Percentiles rank a stretch among this genome's conserved stretches.
phyloP scores from a whole-genome alignment of 352 stramenopile species.

The Pythium myriotylum region DNA sequence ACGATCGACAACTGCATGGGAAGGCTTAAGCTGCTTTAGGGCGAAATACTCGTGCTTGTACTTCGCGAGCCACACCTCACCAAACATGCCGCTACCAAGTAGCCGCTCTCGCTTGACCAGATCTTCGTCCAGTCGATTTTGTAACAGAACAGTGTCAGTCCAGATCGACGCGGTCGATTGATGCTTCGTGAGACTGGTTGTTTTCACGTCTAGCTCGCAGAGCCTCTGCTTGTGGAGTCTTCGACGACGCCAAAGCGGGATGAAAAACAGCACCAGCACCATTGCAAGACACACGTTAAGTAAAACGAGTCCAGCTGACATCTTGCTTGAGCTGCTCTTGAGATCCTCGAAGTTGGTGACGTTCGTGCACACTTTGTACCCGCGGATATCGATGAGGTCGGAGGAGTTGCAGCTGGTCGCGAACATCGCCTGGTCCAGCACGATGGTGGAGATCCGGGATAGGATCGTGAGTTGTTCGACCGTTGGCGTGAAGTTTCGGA shows the following conservation, averaged over 20 bases:
- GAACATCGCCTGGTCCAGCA: slow-evolving; percentile 21
- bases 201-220: not conserved
- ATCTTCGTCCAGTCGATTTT: slow-evolving; percentile 16
- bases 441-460: not conserved
- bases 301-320: slow-evolving; percentile 7
- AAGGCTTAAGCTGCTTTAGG: slow-evolving; percentile 21
- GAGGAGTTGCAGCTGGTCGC: not conserved
- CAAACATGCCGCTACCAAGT: slow-evolving; percentile 23
- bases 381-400: not conserved
- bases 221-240: not conserved
- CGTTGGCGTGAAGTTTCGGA: slow-evolving; percentile 9
- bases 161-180: slow-evolving; percentile 7
- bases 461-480: slow-evolving; percentile 5
- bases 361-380: not conserved
- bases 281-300: slow-evolving; percentile 15
- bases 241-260: slow-evolving; percentile 1
- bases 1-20: not conserved
- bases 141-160: slow-evolving; percentile 8
- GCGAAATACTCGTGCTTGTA: slow-evolving; percentile 16
- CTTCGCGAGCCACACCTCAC: slow-evolving; percentile 28
- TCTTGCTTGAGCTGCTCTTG: slow-evolving; percentile 4
- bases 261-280: slow-evolving; percentile 5
- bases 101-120: slow-evolving; percentile 4
- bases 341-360: not conserved
- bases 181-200: not conserved